Evolutionary conservation across 148 eudicot species (phyloP), one percentile per base, ranked within the genome.

Genomic region (Diospyros lotus): DNA sequence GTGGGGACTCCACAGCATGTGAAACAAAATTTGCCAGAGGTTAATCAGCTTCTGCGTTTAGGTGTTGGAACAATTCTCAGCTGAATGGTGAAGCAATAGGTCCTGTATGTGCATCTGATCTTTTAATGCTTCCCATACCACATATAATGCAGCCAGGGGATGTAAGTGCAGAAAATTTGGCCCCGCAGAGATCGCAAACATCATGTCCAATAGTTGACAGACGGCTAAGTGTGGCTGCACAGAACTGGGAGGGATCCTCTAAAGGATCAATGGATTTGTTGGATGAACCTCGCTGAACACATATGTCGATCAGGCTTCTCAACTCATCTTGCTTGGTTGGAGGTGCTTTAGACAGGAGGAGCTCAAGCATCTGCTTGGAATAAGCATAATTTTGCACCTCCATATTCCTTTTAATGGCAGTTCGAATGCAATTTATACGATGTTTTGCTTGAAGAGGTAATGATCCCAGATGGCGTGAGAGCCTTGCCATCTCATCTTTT

Each of bases 81-180:
- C 98, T 92, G 73, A 94, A 94, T 54, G 98, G 98, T n/a, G 95
- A 82, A 83, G 98, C 81, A 82, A 83, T 87, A 39, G 97, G 87
- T 6, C 89, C 98, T 8, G 96, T 80, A 53, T 86, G 79, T 60
- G 98, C 87, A 74, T 94, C 98, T 11, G 98, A 94, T 78, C 98
- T 86, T 74, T 94, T 94, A 78, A 94, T 94, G 85, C 91, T 90
- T 59, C 98, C 98, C 98, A 94, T 94, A 53, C 98, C 97, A 87
- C 98, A 94, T 38, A 92, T 94, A 46, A 94, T 92, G 78, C 98
- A 94, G 42, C 97, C 96, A 42, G 98, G 91, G 43, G 97, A 72
- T 2, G 97, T 87, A 51, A 95, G 85, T 15, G 98, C 98, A 6
- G 98, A 87, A 75, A 95, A 95, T 68, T 89, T 92, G 68, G 98